Conservation (phyloP, 176 grass and related monocot genomes). For the Chrysopogon serrulatus region DNA sequence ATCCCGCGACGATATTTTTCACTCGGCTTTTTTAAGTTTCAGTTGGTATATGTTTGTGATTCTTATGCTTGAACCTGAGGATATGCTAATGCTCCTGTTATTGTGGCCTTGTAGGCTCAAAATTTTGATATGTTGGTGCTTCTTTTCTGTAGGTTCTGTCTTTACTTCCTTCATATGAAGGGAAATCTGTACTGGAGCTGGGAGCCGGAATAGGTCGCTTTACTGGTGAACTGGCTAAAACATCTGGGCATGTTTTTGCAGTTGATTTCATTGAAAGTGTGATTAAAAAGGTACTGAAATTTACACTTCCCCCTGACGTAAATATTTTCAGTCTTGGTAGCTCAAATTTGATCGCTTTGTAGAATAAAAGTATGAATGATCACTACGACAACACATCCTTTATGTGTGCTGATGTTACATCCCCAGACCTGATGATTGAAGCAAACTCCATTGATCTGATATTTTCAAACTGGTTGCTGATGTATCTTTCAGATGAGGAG, state of each 20-base stretch:
- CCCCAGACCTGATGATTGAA: conserved; percentile 58
- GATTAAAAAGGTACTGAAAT: conserved; percentile 74
- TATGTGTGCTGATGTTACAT: conserved; percentile 95
- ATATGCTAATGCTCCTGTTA: background rate
- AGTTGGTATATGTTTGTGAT: background rate
- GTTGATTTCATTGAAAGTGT: conserved; percentile 92
- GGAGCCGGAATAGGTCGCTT: conserved; percentile 93
- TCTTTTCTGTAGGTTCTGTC: conserved; percentile 57
- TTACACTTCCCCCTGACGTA: background rate
- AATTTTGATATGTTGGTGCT: background rate
- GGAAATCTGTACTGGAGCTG: conserved; percentile 90
- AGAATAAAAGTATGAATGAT: conserved; percentile 90
- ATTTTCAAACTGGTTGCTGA: conserved; percentile 97
- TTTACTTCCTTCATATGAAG: conserved; percentile 81
- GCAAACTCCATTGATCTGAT: conserved; percentile 82
- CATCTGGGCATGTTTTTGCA: conserved; percentile 78
- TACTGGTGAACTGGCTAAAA: conserved; percentile 87
- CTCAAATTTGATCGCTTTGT: background rate
- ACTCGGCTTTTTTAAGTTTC: background rate
- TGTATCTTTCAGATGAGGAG: conserved; percentile 97
- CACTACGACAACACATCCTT: conserved; percentile 74
- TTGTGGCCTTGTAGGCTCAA: background rate
- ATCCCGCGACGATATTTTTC: background rate
- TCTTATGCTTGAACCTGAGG: background rate
- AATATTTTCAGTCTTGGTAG: background rate